Conservation (phyloP, 1,284 basidiomycete species). For the Fistulina hepatica region DNA sequence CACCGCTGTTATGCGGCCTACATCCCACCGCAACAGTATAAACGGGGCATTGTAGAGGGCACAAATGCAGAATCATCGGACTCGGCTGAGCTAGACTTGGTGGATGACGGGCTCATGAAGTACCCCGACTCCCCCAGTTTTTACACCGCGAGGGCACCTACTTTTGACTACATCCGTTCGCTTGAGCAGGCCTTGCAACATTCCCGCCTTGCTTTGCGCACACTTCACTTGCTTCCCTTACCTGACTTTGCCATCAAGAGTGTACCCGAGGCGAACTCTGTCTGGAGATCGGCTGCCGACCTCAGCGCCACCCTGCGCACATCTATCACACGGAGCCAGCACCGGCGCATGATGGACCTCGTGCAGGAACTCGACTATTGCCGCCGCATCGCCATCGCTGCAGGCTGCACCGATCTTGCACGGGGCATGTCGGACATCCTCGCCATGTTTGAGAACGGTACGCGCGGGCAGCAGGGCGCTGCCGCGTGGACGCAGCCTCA, state of each 20-base stretch:
- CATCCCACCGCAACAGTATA: too few species aligned
- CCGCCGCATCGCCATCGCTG: constrained; percentile 53
- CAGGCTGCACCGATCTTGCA: constrained; percentile 52
- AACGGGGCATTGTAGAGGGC: too few species aligned
- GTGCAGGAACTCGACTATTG: constrained; percentile 69
- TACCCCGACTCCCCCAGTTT: constrained; percentile 58
- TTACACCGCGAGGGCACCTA: constrained; percentile 77
- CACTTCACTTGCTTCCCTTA: constrained; percentile 65
- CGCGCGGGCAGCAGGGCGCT: constrained; percentile 56
- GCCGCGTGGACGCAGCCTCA: constrained; percentile 38
- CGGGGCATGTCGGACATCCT: constrained; percentile 44
- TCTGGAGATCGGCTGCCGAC: constrained; percentile 60
- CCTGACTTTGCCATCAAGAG: constrained; percentile 58
- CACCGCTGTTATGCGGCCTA: too few species aligned
- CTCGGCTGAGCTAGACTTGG: too few species aligned
- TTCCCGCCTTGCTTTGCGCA: constrained; percentile 50
- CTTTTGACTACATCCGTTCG: constrained; percentile 62
- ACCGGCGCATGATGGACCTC: constrained; percentile 54
- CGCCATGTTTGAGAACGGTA: constrained; percentile 51
- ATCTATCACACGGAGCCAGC: constrained; percentile 61
- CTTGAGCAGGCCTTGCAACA: constrained; percentile 58
- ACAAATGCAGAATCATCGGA: too few species aligned
- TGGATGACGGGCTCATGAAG: constrained; percentile 14
- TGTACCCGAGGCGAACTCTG: constrained; percentile 45
- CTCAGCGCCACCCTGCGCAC: constrained; percentile 50